A percentile compares a stretch with the other conserved stretches of the same genome.
phyloP scores from a whole-genome alignment of 78 protist genomes.

The Mastigamoeba balamuthi region DNA sequence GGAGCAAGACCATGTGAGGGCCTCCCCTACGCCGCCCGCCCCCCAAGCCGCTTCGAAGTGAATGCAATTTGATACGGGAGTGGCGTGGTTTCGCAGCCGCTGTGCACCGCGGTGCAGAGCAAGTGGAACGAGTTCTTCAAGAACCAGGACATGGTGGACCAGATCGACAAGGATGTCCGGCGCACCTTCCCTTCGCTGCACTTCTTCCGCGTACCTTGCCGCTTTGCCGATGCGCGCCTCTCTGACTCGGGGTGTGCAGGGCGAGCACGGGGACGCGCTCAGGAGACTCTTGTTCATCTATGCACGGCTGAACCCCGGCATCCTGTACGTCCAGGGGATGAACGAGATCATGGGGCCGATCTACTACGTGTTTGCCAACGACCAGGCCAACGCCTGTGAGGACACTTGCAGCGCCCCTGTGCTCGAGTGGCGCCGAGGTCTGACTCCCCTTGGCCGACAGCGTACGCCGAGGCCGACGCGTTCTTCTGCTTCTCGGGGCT shows the following conservation, averaged over 20 bases:
- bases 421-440: not conserved
- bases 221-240: too few relatives aligned
- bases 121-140: constrained; percentile 55
- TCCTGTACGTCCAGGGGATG: constrained; percentile 67
- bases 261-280: constrained; percentile 44
- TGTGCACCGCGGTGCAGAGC: constrained; percentile 20
- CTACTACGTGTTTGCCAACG: constrained; percentile 50
- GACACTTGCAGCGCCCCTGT: not conserved
- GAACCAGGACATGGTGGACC: constrained; percentile 31
- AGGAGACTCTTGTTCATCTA: constrained; percentile 35
- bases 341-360: constrained; percentile 68
- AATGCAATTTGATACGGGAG: too few relatives aligned
- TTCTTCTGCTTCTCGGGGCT: constrained; percentile 62
- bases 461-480: constrained; percentile 67
- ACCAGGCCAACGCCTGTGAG: not conserved
- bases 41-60: too few relatives aligned
- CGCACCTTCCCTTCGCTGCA: constrained; percentile 51
- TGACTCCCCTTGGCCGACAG: not conserved
- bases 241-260: constrained; percentile 16
- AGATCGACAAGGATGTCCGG: constrained; percentile 54
- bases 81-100: too few relatives aligned
- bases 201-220: too few relatives aligned
- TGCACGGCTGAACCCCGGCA: constrained; percentile 59
- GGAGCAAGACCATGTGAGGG: too few relatives aligned
- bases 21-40: too few relatives aligned